phyloP scores from a whole-genome alignment of 257 asterid genomes.

The Eucommia ulmoides region DNA sequence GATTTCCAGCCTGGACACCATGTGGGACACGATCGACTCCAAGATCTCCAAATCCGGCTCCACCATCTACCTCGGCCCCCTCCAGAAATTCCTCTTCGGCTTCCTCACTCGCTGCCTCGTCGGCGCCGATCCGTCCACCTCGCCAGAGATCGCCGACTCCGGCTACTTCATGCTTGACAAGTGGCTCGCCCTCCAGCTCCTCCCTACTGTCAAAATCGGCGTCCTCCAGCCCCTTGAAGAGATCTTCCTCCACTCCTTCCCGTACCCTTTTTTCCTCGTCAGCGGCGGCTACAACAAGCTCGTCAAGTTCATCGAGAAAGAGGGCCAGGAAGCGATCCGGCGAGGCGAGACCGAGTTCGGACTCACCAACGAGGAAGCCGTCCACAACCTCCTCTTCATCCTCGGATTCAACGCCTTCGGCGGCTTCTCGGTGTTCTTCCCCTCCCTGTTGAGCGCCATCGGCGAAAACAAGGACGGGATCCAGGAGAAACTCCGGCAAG shows the following conservation, averaged over 20 bases:
- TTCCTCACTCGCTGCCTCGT: constrained; percentile 55
- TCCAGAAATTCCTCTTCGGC: constrained; percentile 58
- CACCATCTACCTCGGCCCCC: constrained; percentile 19
- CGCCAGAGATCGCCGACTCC: constrained; percentile 35
- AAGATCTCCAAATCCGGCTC: constrained; percentile 31
- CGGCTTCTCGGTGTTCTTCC: constrained; percentile 47
- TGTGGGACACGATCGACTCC: constrained; percentile 45
- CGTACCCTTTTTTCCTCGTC: constrained; percentile 57
- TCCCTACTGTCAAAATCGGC: constrained; percentile 41
- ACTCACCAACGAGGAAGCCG: constrained; percentile 54
- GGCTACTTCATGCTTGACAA: constrained; percentile 45
- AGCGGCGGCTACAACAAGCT: constrained; percentile 58
- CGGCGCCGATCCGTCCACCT: constrained; percentile 47
- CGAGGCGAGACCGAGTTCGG: constrained; percentile 45
- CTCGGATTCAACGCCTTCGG: constrained; percentile 90
- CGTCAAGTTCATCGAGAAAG: constrained; percentile 23
- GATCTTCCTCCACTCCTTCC: constrained; percentile 72
- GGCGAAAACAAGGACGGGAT: constrained; percentile 26
- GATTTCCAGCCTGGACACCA: constrained; percentile 35
- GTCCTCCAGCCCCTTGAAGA: constrained; percentile 58
- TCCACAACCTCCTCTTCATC: constrained; percentile 58
- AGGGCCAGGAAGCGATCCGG: constrained; percentile 33
- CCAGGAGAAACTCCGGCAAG: constrained; percentile 39
- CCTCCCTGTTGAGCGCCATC: constrained; percentile 23
- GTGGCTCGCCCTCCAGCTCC: constrained; percentile 72